A percentile compares a stretch with the other conserved stretches of the same genome.
Evolutionary conservation across 176 grass and related monocot species (phyloP).

Genomic region (Oryza glaberrima): DNA sequence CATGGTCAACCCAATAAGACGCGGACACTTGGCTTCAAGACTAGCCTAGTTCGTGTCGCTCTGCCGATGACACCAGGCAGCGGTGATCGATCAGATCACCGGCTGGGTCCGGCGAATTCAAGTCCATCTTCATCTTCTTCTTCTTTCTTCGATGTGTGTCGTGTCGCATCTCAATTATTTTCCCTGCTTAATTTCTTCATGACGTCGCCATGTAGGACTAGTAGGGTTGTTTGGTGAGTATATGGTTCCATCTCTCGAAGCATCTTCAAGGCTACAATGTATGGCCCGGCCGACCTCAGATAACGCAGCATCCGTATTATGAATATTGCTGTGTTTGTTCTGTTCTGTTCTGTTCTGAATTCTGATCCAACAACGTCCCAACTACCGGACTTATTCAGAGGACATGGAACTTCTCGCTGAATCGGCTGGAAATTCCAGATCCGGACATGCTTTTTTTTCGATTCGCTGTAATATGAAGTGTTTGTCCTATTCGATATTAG

Average conservation of each 20-base stretch:
- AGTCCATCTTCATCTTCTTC: slow-evolving; percentile 18
- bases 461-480: too few species aligned
- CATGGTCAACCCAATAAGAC: not conserved
- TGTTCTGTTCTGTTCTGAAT: not conserved
- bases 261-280: not conserved
- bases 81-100: not conserved
- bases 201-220: not conserved
- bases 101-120: not conserved
- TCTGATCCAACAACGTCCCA: not conserved
- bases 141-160: too few species aligned
- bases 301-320: not conserved
- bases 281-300: too few species aligned
- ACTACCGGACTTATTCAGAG: not conserved
- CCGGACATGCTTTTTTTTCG: too few species aligned
- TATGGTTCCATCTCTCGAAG: not conserved
- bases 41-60: slow-evolving; percentile 13
- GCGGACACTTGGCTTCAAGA: slow-evolving; percentile 13
- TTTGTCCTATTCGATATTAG: too few species aligned
- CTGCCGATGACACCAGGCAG: not conserved
- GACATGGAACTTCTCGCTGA: not conserved
- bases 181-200: not conserved
- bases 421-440: too few species aligned
- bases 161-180: slow-evolving; percentile 15
- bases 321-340: not conserved
- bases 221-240: not conserved